A percentile compares a stretch with the other conserved stretches of the same genome.
These are phyloP conservation scores for Lathyrus sativus DNA, from an alignment of 306 rosid species.

Conservation along the genomic window DNA sequence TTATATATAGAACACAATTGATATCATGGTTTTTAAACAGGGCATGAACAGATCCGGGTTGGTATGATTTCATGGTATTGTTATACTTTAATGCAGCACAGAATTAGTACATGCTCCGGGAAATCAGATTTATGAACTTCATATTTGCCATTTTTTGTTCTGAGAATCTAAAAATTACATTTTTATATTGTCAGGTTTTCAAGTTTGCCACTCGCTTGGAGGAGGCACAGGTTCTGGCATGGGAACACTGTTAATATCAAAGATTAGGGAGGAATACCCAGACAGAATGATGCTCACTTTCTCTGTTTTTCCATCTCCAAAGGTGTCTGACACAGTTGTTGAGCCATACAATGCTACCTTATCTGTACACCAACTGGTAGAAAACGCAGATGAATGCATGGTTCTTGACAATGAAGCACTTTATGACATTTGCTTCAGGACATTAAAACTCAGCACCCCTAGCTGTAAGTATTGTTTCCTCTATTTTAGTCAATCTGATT, in stretches of 20 bases:
- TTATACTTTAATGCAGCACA: neutral
- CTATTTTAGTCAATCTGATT: neutral
- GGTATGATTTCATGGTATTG: slow-evolving; percentile 12
- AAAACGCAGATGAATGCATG: slow-evolving; percentile 96
- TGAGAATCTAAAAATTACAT: neutral
- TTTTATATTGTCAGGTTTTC: slow-evolving; percentile 65
- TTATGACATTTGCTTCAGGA: slow-evolving; percentile 94
- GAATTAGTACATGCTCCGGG: neutral
- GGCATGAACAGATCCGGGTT: neutral
- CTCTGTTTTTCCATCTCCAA: slow-evolving; percentile 93
- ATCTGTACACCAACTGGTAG: slow-evolving; percentile 90
- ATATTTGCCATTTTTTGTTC: neutral
- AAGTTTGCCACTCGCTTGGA: slow-evolving; percentile 95
- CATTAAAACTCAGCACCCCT: slow-evolving; percentile 93
- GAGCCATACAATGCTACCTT: slow-evolving; percentile 95
- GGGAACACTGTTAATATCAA: slow-evolving; percentile 87
- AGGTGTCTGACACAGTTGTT: slow-evolving; percentile 98
- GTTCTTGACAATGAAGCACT: slow-evolving; percentile 96
- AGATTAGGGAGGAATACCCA: slow-evolving; percentile 92
- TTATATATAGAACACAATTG: neutral
- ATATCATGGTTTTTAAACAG: neutral
- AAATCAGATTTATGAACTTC: neutral
- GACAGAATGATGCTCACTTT: slow-evolving; percentile 95
- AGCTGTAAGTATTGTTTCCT: slow-evolving; percentile 62
- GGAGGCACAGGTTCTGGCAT: slow-evolving; percentile 97